Percentiles rank a stretch among this genome's conserved stretches.
Conservation (phyloP, 108 stramenopile species). For the Conticribra guillardii region DNA sequence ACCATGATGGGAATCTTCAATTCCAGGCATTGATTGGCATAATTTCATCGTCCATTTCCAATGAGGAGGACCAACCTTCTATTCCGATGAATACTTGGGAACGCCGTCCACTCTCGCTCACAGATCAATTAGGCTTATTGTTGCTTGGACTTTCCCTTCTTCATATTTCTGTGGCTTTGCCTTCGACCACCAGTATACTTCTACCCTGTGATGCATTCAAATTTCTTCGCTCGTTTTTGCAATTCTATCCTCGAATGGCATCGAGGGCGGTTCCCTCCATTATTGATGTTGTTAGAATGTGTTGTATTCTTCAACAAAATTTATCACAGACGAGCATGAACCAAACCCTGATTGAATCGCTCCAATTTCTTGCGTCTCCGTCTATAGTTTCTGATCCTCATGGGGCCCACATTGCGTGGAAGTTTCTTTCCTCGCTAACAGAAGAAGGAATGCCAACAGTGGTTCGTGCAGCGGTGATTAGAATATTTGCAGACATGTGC, state of each 20-base stretch:
- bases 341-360: conserved; percentile 1
- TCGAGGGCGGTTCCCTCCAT: conserved; percentile 32
- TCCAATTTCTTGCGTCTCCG: conserved; percentile 30
- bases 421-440: conserved; percentile 52
- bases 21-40: conserved; percentile 8
- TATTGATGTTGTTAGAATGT: conserved; percentile 15
- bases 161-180: conserved; percentile 15
- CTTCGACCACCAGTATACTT: not conserved
- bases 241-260: conserved; percentile 35
- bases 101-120: conserved; percentile 27
- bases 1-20: not conserved
- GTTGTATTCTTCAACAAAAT: not conserved
- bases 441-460: conserved; percentile 38
- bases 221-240: conserved; percentile 28
- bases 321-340: not conserved
- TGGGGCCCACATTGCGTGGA: conserved; percentile 74
- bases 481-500: conserved; percentile 68
- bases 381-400: conserved; percentile 62
- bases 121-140: conserved; percentile 34
- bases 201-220: conserved; percentile 6
- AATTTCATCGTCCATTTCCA: conserved; percentile 25
- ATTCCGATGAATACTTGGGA: conserved; percentile 21
- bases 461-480: conserved; percentile 58
- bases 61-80: not conserved
- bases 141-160: conserved; percentile 40